Percentiles rank a stretch among this genome's conserved stretches.
Evolutionary conservation across 2,329 filamentous ascomycete genomes (phyloP).

Genomic region (Gnomoniopsis sp.): DNA sequence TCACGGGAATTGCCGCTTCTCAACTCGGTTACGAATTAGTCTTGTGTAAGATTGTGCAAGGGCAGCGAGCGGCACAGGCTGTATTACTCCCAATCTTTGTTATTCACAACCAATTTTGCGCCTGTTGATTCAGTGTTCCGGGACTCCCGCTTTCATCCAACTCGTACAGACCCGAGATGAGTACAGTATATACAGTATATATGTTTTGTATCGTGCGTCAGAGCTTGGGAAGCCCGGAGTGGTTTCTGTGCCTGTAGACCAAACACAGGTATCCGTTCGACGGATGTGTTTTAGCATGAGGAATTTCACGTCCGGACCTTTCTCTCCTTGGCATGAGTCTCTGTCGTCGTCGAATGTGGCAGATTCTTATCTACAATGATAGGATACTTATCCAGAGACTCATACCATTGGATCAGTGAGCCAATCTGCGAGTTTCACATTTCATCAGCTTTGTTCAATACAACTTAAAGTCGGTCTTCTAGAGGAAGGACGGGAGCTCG

Average conservation of each 20-base stretch:
- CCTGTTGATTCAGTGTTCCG: background rate
- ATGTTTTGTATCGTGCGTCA: background rate
- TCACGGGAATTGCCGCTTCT: background rate
- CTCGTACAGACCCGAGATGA: background rate
- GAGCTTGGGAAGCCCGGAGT: too few species aligned
- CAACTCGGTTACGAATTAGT: too few species aligned
- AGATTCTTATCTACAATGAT: slow-evolving; percentile 18
- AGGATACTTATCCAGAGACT: slow-evolving; percentile 31
- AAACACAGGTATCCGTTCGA: background rate
- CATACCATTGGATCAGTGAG: slow-evolving; percentile 30
- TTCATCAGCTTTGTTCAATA: background rate
- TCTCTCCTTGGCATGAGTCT: background rate
- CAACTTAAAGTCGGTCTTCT: background rate
- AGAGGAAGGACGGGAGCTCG: background rate
- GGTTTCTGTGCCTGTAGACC: too few species aligned
- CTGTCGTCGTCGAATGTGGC: background rate
- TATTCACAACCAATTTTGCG: background rate
- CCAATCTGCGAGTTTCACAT: slow-evolving; percentile 22
- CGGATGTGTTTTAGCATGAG: background rate
- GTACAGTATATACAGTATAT: background rate
- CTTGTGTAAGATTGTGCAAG: background rate
- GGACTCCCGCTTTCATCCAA: background rate
- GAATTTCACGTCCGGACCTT: background rate
- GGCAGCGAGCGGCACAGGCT: background rate
- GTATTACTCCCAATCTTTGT: background rate